Evolutionary conservation across 2,329 filamentous ascomycete genomes (phyloP).

Genomic region (Plenodomus tracheiphilus): DNA sequence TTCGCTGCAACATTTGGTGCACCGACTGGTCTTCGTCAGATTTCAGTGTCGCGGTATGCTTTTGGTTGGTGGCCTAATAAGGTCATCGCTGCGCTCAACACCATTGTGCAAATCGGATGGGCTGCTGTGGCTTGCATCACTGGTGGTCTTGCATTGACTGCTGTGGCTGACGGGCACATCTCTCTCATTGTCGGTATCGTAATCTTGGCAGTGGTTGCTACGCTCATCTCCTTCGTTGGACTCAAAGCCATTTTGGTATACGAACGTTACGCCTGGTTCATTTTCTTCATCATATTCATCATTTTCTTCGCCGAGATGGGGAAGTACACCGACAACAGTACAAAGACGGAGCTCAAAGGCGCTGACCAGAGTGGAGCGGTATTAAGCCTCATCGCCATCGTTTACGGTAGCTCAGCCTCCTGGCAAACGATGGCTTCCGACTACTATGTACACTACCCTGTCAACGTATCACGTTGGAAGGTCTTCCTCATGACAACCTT

Average conservation of each 20-base stretch:
- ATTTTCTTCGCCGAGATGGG: constrained; percentile 54
- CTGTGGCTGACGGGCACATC: constrained; percentile 49
- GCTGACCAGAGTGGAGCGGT: constrained; percentile 37
- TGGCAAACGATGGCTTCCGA: constrained; percentile 50
- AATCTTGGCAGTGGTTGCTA: constrained; percentile 46
- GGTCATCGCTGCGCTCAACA: constrained; percentile 52
- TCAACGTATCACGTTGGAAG: constrained; percentile 43
- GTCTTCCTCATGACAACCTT: constrained; percentile 49
- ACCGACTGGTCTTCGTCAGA: constrained; percentile 48
- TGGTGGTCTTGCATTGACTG: constrained; percentile 47
- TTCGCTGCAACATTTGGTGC: constrained; percentile 50
- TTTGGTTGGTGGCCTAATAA: constrained; percentile 57
- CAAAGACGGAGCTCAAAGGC: constrained; percentile 37
- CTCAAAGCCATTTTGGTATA: constrained; percentile 51
- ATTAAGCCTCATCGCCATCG: constrained; percentile 34
- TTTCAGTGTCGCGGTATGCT: constrained; percentile 51
- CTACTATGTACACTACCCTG: constrained; percentile 51
- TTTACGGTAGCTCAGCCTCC: constrained; percentile 45
- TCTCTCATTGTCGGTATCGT: constrained; percentile 50
- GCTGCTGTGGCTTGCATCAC: constrained; percentile 49
- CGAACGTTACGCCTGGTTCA: constrained; percentile 55
- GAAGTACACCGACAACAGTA: constrained; percentile 47
- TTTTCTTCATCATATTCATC: constrained; percentile 53
- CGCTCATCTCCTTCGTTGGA: constrained; percentile 46
- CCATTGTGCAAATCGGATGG: constrained; percentile 52